Evolutionary conservation across 2,329 filamentous ascomycete species (phyloP).

Genomic region (Capronia epimyces): DNA sequence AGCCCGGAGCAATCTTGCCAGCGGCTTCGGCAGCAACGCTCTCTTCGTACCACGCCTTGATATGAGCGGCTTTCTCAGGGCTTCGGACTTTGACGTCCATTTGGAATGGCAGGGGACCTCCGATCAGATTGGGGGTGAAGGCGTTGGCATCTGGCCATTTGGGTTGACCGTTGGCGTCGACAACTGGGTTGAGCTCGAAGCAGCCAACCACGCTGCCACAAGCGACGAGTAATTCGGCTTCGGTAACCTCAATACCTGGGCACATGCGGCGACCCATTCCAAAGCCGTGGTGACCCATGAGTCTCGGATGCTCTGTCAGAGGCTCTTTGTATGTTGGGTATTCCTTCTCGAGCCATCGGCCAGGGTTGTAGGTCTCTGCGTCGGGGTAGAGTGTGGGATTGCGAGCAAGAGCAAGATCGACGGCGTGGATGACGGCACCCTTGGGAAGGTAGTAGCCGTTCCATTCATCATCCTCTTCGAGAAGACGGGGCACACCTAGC

Average conservation of each 20-base stretch:
- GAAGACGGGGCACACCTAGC: conserved; percentile 47
- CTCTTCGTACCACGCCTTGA: conserved; percentile 29
- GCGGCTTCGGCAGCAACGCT: conserved; percentile 26
- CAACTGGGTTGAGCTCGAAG: conserved; percentile 27
- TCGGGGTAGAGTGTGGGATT: conserved; percentile 32
- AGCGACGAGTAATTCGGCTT: conserved; percentile 29
- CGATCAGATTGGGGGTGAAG: conserved; percentile 29
- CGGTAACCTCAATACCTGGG: conserved; percentile 30
- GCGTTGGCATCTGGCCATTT: conserved; percentile 24
- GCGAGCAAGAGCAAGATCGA: conserved; percentile 35
- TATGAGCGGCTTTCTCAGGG: conserved; percentile 26
- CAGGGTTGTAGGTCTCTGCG: conserved; percentile 29
- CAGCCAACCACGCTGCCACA: conserved; percentile 29
- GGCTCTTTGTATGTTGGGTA: conserved; percentile 33
- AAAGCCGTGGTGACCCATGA: conserved; percentile 30
- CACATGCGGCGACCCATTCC: conserved; percentile 32
- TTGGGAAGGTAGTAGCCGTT: conserved; percentile 48
- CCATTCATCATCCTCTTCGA: conserved; percentile 49
- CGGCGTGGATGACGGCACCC: conserved; percentile 41
- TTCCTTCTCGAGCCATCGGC: conserved; percentile 31
- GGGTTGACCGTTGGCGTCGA: conserved; percentile 28
- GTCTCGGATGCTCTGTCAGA: conserved; percentile 31
- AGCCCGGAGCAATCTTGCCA: conserved; percentile 22
- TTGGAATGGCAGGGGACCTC: conserved; percentile 29
- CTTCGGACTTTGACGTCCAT: conserved; percentile 29